Percentiles rank a stretch among this genome's conserved stretches.
Evolutionary conservation across 768 basidiomycete genomes (phyloP).

Genomic region (Tephrocybe sp.): DNA sequence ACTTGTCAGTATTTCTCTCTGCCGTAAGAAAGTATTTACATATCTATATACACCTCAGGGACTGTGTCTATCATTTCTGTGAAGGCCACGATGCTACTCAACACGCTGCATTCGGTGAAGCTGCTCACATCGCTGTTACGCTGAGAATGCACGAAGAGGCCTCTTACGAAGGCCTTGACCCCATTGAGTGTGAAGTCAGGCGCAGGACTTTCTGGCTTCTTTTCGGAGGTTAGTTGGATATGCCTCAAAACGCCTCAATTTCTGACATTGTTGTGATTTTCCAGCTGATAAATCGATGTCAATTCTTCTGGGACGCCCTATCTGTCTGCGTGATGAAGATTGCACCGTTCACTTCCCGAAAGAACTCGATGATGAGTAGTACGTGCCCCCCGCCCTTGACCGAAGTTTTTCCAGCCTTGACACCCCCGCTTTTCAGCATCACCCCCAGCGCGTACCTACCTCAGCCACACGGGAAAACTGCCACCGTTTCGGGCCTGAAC

Average conservation of each 20-base stretch:
- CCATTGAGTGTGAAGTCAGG: slow-evolving; percentile 87
- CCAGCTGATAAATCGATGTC: slow-evolving; percentile 90
- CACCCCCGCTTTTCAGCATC: slow-evolving; percentile 48
- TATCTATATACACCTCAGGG: slow-evolving; percentile 40
- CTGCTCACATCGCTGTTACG: slow-evolving; percentile 79
- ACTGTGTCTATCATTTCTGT: slow-evolving; percentile 86
- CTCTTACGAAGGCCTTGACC: slow-evolving; percentile 79
- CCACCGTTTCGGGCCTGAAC: slow-evolving; percentile 84
- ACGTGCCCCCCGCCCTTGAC: slow-evolving; percentile 35
- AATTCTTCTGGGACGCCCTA: slow-evolving; percentile 79
- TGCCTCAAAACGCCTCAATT: neutral
- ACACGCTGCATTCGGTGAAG: slow-evolving; percentile 86
- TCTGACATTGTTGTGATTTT: slow-evolving; percentile 11
- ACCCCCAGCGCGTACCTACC: slow-evolving; percentile 82
- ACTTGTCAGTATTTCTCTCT: slow-evolving; percentile 61
- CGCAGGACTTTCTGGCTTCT: slow-evolving; percentile 87
- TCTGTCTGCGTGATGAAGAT: slow-evolving; percentile 87
- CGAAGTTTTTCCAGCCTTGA: slow-evolving; percentile 28
- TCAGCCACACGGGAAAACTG: slow-evolving; percentile 86
- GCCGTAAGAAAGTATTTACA: slow-evolving; percentile 5
- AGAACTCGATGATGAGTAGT: slow-evolving; percentile 91
- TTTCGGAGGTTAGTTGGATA: slow-evolving; percentile 69
- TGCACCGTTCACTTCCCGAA: slow-evolving; percentile 88
- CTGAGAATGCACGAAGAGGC: slow-evolving; percentile 86
- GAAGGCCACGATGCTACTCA: slow-evolving; percentile 87